Base-by-base conservation (phyloP, 208 protist genomes). In the Borovskyia barvae region DNA sequence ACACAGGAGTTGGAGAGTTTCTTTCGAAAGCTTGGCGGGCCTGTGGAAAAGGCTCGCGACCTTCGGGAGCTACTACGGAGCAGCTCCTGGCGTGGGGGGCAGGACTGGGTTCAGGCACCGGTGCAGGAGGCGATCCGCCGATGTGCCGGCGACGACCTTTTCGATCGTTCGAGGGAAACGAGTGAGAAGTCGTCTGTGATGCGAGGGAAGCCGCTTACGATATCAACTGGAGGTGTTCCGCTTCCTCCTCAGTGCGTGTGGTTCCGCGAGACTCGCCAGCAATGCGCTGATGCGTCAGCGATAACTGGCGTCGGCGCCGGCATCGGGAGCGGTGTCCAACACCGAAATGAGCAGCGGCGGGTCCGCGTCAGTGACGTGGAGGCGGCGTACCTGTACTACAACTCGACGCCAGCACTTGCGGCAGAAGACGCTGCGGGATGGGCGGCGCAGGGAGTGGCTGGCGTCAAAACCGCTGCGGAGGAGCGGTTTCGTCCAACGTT, bases 321-420 rank as follows among this genome's bases (percentile, higher is more conserved):
- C 2, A 28, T 33, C 26, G 11, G 20, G 26, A 61, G 30, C 25
- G 32, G 14, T 0, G 17, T 51, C 19, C 54, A 42, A 24, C 30
- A 42, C 22, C 29, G 39, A 22, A 42, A 51, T 6, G 42, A 61
- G 42, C 54, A 51, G 26, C 17, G 40, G 2, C 9, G 42, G 1
- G 6, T 39, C 4, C 3, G 22, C 12, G 36, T 61, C 26, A 25
- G 24, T 7, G 20, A 8, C 3, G 40, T 3, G 3, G 42, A 9
- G 30, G 5, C 42, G 28, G 30, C 42, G 42, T 1, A 20, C 19
- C 42, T 61, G 19, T 61, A 42, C 54, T 61, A 42, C 42, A 24
- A 50, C 42, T 29, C 24, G 22, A 61, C 54, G 7, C 42, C 42
- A 0, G 54, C 24, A 11, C 54, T 61, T 17, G 26, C 54, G 2